Conservation (phyloP, 208 protist species). For the Dictyostelium gargantuum region DNA sequence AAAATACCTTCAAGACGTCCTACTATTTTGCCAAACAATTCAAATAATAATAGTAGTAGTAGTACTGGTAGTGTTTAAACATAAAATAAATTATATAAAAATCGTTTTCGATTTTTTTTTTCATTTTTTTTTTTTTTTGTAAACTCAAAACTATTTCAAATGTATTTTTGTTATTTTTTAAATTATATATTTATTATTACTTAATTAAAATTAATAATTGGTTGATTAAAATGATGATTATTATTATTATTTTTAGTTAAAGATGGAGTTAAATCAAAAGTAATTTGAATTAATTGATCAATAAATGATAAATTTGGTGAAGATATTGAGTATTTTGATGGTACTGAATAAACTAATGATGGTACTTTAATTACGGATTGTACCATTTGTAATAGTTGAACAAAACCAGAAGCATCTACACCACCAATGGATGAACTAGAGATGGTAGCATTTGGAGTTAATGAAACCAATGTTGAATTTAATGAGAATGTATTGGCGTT, state of each 20-base stretch:
- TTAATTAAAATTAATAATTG: no score
- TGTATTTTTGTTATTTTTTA: no score
- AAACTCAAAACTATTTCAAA: no score
- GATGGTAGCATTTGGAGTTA: background rate
- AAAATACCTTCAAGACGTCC: background rate
- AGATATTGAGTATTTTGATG: background rate
- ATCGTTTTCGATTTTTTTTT: background rate
- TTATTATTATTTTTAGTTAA: background rate
- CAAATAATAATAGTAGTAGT: background rate
- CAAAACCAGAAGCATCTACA: slow-evolving; percentile 15
- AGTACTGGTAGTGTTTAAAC: background rate
- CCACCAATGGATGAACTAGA: background rate
- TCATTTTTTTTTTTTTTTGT: background rate
- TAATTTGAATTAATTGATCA: background rate
- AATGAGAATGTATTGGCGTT: background rate
- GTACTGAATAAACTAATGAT: background rate
- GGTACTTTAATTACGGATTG: background rate
- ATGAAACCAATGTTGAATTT: background rate
- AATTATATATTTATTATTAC: background rate
- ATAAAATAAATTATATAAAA: background rate
- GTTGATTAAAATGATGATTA: no score
- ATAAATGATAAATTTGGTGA: background rate
- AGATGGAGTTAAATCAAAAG: background rate
- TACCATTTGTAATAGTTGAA: slow-evolving; percentile 15
- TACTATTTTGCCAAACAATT: background rate